A percentile compares a stretch with the other conserved stretches of the same genome.
Evolutionary conservation across 1,284 basidiomycete genomes (phyloP).

Genomic region (Cutaneotrichosporon spelunceum): DNA sequence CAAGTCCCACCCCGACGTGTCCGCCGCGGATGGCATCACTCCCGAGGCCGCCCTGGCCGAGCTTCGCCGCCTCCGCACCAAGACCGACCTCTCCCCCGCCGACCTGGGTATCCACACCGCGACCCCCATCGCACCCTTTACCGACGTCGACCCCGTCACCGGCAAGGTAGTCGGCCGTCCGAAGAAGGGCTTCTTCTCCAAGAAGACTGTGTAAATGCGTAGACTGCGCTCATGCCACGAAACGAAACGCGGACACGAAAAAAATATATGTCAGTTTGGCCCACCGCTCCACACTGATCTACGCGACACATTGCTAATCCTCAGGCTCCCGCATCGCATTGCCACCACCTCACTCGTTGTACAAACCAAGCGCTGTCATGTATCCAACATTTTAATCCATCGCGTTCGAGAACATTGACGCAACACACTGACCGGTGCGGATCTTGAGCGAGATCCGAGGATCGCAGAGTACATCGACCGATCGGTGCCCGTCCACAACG

Average conservation of each 20-base stretch:
- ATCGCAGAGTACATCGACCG: no score
- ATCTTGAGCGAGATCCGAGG: no score
- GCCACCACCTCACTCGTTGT: no score
- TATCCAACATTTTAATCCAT: no score
- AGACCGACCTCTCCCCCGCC: constrained; percentile 4
- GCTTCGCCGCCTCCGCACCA: constrained; percentile 8
- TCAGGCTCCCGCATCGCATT: no score
- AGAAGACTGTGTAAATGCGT: background rate
- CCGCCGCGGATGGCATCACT: constrained; percentile 13
- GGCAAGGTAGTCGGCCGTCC: background rate
- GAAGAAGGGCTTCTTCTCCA: constrained; percentile 7
- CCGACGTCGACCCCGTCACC: constrained; percentile 15
- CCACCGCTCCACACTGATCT: no score
- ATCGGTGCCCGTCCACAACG: no score
- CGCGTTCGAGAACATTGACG: no score
- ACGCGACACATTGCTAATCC: no score
- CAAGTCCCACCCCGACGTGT: constrained; percentile 6
- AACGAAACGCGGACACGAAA: background rate
- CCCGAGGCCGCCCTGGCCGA: constrained; percentile 17
- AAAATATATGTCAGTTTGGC: no score
- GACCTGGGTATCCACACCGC: constrained; percentile 7
- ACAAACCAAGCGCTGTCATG: no score
- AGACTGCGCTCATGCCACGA: background rate
- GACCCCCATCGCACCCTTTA: constrained; percentile 12
- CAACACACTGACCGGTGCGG: no score